Evolutionary conservation across 2,329 filamentous ascomycete species (phyloP).

Genomic region (Kalaharituber pfeilii): DNA sequence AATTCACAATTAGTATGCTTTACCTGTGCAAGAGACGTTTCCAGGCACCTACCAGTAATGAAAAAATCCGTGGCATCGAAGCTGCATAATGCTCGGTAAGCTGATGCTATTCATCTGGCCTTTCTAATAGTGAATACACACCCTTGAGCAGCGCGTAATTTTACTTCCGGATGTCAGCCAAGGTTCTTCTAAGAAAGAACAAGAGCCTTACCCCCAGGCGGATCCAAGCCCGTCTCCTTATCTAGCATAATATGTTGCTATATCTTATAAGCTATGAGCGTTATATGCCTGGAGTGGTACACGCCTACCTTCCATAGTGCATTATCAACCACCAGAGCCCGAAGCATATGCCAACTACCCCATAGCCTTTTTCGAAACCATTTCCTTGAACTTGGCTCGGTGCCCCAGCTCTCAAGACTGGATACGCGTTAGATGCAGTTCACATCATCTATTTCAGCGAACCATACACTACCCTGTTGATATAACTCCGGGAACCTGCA

Average conservation of each 20-base stretch:
- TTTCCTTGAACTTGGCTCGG: constrained; percentile 60
- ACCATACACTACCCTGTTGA: constrained; percentile 44
- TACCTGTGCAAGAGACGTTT: background rate
- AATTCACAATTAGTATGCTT: constrained; percentile 6
- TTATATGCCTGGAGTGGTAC: too few species aligned
- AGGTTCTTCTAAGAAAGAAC: background rate
- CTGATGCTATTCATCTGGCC: background rate
- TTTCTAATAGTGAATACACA: background rate
- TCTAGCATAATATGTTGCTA: constrained; percentile 84
- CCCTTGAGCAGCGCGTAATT: constrained; percentile 80
- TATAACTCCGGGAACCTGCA: constrained; percentile 69
- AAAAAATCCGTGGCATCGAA: constrained; percentile 98
- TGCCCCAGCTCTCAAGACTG: constrained; percentile 86
- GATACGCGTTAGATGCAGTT: background rate
- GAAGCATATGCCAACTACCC: constrained; percentile 99
- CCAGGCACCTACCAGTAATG: constrained; percentile 37
- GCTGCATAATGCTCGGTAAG: background rate
- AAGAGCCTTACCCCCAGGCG: constrained; percentile 39
- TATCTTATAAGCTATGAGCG: too few species aligned
- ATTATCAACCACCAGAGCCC: constrained; percentile 80
- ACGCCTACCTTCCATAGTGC: constrained; percentile 63
- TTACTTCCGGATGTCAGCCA: constrained; percentile 35
- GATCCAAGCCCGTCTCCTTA: constrained; percentile 76
- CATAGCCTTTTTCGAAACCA: constrained; percentile 92
- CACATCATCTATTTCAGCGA: background rate